Conservation (phyloP, 1,284 basidiomycete genomes). For the Rhodotorula sp. region DNA sequence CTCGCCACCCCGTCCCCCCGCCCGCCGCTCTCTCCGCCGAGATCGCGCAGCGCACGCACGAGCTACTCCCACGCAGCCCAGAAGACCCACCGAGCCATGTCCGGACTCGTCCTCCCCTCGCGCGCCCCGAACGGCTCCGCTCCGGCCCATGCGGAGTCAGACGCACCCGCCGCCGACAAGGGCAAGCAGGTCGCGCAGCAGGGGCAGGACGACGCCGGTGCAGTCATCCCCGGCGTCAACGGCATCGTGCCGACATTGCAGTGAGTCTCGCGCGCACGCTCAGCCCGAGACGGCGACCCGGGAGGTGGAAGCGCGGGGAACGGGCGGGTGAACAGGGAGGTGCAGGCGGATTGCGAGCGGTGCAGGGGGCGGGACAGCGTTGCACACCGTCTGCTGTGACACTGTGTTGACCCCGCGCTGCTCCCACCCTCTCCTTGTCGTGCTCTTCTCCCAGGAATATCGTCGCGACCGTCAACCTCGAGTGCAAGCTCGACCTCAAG, state of each 20-base stretch:
- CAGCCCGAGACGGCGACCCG: background rate
- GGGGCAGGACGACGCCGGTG: conserved; percentile 21
- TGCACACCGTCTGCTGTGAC: background rate
- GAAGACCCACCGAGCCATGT: conserved; percentile 11
- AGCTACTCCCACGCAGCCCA: background rate
- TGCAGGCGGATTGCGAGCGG: background rate
- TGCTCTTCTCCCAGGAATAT: conserved; percentile 63
- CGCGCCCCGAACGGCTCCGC: conserved; percentile 4
- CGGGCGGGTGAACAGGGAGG: background rate
- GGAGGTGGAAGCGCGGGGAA: background rate
- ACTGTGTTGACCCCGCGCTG: conserved; percentile 4
- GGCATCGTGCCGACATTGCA: conserved; percentile 92
- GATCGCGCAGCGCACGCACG: background rate
- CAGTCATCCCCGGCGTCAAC: conserved; percentile 60
- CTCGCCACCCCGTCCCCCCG: too few relatives aligned
- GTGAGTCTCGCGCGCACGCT: conserved; percentile 51
- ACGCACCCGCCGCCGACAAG: background rate
- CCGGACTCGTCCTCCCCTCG: conserved; percentile 32
- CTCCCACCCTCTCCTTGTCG: too few relatives aligned
- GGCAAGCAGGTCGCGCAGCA: conserved; percentile 24
- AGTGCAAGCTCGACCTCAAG: conserved; percentile 95
- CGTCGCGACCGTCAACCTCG: conserved; percentile 97
- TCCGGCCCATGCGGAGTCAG: conserved; percentile 1
- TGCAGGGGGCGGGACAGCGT: too few relatives aligned
- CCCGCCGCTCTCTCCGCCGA: background rate